Base-by-base conservation (phyloP, 73 alveolate species). In the Stentor coeruleus region DNA sequence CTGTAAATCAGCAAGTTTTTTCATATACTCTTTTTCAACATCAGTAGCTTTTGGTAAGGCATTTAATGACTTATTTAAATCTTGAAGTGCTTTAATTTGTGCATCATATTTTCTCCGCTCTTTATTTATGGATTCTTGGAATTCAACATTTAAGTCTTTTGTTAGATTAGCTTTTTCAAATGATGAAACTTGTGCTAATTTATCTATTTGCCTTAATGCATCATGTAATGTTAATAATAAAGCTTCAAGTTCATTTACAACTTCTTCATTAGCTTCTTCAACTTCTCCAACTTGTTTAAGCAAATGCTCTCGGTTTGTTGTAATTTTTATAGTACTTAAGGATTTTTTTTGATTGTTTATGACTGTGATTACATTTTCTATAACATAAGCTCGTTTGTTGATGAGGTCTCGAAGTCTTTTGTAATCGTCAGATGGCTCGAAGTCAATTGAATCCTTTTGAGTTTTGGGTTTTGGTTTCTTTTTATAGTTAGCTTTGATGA, bases 31-130 rank as follows among this genome's bases (percentile, higher is more conserved):
- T 28, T 33, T 14, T 66, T 66, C 79, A 20, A 66, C 79, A 33
- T 66, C 79, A 66, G 79, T 33, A 0, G 79, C 79, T 66, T 31
- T 66, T 20, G 79, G 79, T 40, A 66, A 66, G 33, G n/a, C 37
- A 1, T 26, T 20, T 20, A 66, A 15, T 31, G n/a, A 11, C n/a
- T 66, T 66, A 66, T 66, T 20, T 20, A 33, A 26, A 20, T 66
- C 79, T 66, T 66, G n/a, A 20, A 66, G 37, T 11, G 79, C 79
- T 33, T 66, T 31, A 11, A 66, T 66, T 66, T 66, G 79, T 66
- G 40, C 37, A 14, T 66, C 79, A 33, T 66, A 66, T 66, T 66
- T 66, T 66, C 33, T 31, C 37, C 79, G n/a, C 33, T 66, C 79
- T 66, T 66, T 66, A 11, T 66, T 66, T 26, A 66, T 37, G n/a